Evolutionary conservation across 768 basidiomycete genomes (phyloP).

Genomic region (Ramaria rubella): DNA sequence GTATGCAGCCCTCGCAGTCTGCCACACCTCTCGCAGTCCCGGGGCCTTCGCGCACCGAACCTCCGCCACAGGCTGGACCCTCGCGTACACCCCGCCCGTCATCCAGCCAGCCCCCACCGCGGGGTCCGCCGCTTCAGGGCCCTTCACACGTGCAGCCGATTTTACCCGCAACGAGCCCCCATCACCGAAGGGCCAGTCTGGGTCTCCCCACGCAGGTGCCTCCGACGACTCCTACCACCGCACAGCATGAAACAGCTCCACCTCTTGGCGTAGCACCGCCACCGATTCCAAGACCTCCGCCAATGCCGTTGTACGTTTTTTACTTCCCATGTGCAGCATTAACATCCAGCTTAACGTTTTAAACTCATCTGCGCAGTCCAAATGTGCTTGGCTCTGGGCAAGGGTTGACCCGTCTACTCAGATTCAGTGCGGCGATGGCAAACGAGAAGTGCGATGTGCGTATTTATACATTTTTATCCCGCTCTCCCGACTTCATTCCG

Average conservation of each 20-base stretch:
- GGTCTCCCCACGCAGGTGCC: constrained; percentile 1
- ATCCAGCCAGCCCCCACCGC: not conserved
- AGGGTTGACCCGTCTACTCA: constrained; percentile 55
- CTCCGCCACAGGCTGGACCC: not conserved
- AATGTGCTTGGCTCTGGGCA: constrained; percentile 37
- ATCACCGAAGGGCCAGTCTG: not conserved
- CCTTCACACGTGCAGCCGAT: constrained; percentile 2
- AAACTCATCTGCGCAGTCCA: constrained; percentile 22
- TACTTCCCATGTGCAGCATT: not conserved
- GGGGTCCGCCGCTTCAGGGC: not conserved
- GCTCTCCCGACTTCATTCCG: not conserved
- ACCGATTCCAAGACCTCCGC: not conserved
- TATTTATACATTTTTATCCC: constrained; percentile 16
- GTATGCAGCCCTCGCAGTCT: not conserved
- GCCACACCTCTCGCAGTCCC: not conserved
- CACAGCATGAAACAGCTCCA: constrained; percentile 12
- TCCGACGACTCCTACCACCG: constrained; percentile 11
- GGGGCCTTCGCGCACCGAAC: not conserved
- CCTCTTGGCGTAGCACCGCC: constrained; percentile 10
- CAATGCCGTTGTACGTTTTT: not conserved
- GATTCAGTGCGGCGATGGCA: constrained; percentile 63
- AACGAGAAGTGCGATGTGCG: constrained; percentile 44
- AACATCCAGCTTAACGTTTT: not conserved
- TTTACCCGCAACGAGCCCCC: constrained; percentile 1
- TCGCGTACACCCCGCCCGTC: constrained; percentile 4